Evolutionary conservation across 495 filamentous ascomycete genomes (phyloP).

Genomic region (Aspergillus ostianus): DNA sequence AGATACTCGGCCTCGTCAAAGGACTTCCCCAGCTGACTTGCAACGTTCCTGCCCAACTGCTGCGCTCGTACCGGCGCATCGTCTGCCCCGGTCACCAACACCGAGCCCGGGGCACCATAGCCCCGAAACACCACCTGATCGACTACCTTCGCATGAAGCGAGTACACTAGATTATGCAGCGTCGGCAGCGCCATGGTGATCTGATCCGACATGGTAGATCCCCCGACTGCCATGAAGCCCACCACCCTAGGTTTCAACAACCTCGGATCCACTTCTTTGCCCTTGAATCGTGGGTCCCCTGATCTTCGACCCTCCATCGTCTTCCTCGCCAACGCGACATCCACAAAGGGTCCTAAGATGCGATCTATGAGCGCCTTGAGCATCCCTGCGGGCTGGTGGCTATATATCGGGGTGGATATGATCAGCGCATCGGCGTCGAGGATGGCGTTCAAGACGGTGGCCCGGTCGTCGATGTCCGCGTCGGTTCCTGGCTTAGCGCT

Average conservation of each 20-base stretch:
- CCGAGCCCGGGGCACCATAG: not conserved
- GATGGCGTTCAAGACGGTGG: not conserved
- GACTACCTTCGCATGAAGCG: conserved; percentile 4
- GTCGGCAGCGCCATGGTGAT: conserved; percentile 4
- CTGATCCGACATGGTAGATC: conserved; percentile 3
- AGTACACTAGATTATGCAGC: conserved; percentile 1
- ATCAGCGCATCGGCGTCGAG: conserved; percentile 3
- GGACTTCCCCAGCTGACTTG: not conserved
- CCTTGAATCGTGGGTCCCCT: not conserved
- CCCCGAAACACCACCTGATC: not conserved
- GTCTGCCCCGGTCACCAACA: not conserved
- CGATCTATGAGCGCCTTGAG: not conserved
- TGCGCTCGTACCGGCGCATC: not conserved
- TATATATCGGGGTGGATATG: not conserved
- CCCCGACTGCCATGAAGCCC: not conserved
- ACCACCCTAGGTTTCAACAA: conserved; percentile 2
- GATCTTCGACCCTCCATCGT: not conserved
- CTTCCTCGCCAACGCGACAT: not conserved
- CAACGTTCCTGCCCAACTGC: conserved; percentile 1
- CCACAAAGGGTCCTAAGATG: not conserved
- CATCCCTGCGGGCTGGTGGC: conserved; percentile 1
- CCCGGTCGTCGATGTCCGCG: not conserved
- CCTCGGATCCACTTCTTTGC: conserved; percentile 1
- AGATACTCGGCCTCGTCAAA: conserved; percentile 7
- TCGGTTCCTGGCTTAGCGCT: not conserved